A percentile compares a stretch with the other conserved stretches of the same genome.
These are phyloP conservation scores for Sporodiniella umbellata DNA, from an alignment of 371 early-diverging fungal genomes.

Conservation along the genomic window DNA sequence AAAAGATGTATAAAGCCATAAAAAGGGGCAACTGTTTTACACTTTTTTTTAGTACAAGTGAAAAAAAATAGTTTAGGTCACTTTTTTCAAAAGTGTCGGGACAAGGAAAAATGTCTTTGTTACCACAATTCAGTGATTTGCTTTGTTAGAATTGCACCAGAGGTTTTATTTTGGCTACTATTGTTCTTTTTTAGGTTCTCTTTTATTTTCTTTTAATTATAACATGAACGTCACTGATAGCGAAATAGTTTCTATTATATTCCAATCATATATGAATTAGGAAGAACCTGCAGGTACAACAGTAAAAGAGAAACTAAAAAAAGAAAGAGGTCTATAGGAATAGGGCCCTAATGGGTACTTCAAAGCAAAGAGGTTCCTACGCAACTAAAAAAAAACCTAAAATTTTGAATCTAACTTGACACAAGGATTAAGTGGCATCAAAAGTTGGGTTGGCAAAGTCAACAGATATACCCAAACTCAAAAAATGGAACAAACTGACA, in stretches of 20 bases:
- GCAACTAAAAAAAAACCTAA: conserved; percentile 9
- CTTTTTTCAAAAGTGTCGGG: too few relatives aligned
- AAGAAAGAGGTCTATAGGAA: neutral
- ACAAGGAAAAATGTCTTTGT: too few relatives aligned
- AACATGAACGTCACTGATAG: neutral
- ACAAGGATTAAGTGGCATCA: conserved; percentile 2
- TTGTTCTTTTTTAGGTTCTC: too few relatives aligned
- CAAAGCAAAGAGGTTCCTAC: conserved; percentile 7
- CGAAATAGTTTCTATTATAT: neutral
- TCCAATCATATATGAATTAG: conserved; percentile 5
- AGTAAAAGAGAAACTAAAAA: conserved; percentile 5
- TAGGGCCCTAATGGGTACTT: neutral
- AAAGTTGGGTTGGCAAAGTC: conserved; percentile 11
- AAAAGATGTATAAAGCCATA: too few relatives aligned
- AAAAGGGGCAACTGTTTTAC: too few relatives aligned
- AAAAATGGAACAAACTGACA: conserved; percentile 8
- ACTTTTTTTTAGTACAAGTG: too few relatives aligned
- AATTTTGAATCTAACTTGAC: conserved; percentile 5
- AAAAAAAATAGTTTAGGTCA: too few relatives aligned
- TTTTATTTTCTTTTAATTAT: neutral
- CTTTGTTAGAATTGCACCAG: too few relatives aligned
- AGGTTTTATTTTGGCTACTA: too few relatives aligned
- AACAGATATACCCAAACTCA: conserved; percentile 6
- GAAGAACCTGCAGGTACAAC: conserved; percentile 5
- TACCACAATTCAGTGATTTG: too few relatives aligned